phyloP scores from a whole-genome alignment of 2,329 filamentous ascomycete species.

The Blastomyces emzantsi region DNA sequence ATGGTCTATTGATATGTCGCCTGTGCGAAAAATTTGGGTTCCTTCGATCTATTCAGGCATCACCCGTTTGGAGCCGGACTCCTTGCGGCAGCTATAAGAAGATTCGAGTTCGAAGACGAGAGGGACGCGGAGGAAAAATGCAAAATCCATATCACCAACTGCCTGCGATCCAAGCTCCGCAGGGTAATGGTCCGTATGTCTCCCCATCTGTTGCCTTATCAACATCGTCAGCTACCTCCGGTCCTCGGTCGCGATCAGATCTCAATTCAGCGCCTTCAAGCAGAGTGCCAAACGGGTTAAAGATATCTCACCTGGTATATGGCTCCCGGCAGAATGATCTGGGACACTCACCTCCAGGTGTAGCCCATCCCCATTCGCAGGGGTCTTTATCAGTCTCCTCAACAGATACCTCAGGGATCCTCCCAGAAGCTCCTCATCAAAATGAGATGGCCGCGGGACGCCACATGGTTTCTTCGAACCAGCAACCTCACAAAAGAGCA shows the following conservation, averaged over 20 bases:
- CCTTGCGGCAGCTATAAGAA: background rate
- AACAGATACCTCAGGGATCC: conserved; percentile 28
- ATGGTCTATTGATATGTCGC: conserved; percentile 2
- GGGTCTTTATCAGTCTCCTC: conserved; percentile 34
- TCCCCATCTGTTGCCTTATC: conserved; percentile 31
- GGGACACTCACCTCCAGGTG: conserved; percentile 18
- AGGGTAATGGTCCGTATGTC: conserved; percentile 21
- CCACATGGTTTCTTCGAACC: conserved; percentile 38
- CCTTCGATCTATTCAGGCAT: background rate
- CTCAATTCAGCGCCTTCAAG: conserved; percentile 26
- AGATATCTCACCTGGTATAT: conserved; percentile 36
- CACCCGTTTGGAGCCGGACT: background rate
- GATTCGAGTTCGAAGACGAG: background rate
- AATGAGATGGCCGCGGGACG: conserved; percentile 30
- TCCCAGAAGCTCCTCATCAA: conserved; percentile 29
- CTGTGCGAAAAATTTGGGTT: background rate
- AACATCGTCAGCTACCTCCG: conserved; percentile 16
- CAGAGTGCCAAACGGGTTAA: conserved; percentile 32
- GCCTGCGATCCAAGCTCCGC: conserved; percentile 21
- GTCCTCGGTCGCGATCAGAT: conserved; percentile 16
- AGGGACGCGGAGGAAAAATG: conserved; percentile 19
- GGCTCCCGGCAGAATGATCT: conserved; percentile 25
- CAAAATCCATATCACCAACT: conserved; percentile 28
- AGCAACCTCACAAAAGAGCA: conserved; percentile 77
- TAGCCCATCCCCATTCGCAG: conserved; percentile 32